Evolutionary conservation across 2,329 filamentous ascomycete species (phyloP).

Genomic region (Xylariaceae sp.): DNA sequence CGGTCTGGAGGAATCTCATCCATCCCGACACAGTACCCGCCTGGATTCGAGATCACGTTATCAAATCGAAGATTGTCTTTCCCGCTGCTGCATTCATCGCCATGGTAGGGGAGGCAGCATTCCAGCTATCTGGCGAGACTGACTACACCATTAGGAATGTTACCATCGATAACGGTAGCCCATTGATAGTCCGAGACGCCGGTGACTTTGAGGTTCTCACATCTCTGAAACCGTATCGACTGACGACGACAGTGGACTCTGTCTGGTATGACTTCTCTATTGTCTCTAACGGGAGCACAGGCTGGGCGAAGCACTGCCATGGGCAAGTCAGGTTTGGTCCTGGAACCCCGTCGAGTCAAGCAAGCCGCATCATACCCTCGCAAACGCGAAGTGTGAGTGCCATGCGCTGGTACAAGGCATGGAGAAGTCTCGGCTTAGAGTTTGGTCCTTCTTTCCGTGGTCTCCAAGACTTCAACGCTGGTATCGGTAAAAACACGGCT

Average conservation of each 20-base stretch:
- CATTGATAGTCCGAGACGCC: background rate
- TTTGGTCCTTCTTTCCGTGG: conserved; percentile 11
- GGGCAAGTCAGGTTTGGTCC: conserved; percentile 1
- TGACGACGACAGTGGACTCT: conserved; percentile 4
- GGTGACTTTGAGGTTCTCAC: conserved; percentile 2
- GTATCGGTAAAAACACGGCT: background rate
- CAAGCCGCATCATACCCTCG: background rate
- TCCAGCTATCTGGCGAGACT: conserved; percentile 5
- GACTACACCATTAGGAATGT: too few relatives aligned
- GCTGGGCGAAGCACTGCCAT: conserved; percentile 9
- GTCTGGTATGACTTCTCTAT: conserved; percentile 7
- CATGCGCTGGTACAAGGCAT: conserved; percentile 8
- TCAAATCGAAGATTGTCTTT: conserved; percentile 39
- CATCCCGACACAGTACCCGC: conserved; percentile 11
- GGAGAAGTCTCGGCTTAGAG: conserved; percentile 4
- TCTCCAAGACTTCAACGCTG: background rate
- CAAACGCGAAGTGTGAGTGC: background rate
- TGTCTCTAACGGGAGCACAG: conserved; percentile 2
- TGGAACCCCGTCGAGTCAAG: background rate
- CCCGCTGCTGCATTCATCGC: conserved; percentile 42
- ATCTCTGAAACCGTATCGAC: conserved; percentile 1
- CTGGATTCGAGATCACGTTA: conserved; percentile 44
- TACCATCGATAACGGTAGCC: background rate
- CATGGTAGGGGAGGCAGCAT: conserved; percentile 41
- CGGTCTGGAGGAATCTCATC: too few relatives aligned